phyloP scores from a whole-genome alignment of 2,329 filamentous ascomycete genomes.

The Penicillium polonicum region DNA sequence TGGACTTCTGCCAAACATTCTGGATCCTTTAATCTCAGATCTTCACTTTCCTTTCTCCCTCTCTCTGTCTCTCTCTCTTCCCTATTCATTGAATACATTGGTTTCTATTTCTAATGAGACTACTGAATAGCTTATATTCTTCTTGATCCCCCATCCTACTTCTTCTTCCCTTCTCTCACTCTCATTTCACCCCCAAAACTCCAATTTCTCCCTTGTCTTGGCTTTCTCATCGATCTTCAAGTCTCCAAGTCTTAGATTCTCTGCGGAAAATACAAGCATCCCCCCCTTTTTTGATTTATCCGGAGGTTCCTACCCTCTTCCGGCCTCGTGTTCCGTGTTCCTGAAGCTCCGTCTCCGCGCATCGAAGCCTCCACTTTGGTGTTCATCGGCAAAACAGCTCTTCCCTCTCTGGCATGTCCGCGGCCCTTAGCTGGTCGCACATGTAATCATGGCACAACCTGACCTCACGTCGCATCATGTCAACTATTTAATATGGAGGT shows the following conservation, averaged over 20 bases:
- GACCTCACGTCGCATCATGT: slow-evolving; percentile 57
- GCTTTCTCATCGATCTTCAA: slow-evolving; percentile 4
- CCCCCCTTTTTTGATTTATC: slow-evolving; percentile 2
- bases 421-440: slow-evolving; percentile 33
- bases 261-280: neutral
- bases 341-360: slow-evolving; percentile 7
- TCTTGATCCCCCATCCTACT: neutral
- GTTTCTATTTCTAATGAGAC: neutral
- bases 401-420: slow-evolving; percentile 33
- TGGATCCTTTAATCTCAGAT: slow-evolving; percentile 17
- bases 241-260: neutral
- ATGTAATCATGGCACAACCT: slow-evolving; percentile 46
- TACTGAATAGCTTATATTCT: neutral
- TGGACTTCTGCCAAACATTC: slow-evolving; percentile 13
- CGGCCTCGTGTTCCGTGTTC: slow-evolving; percentile 13
- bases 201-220: slow-evolving; percentile 10
- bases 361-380: slow-evolving; percentile 21
- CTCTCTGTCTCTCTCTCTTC: slow-evolving; percentile 8
- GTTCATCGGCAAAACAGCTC: slow-evolving; percentile 31
- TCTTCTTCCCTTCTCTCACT: slow-evolving; percentile 11
- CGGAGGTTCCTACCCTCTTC: slow-evolving; percentile 1
- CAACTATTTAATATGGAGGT: slow-evolving; percentile 70
- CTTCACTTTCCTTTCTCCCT: slow-evolving; percentile 16
- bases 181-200: slow-evolving; percentile 8
- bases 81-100: neutral